Evolutionary conservation across 768 basidiomycete genomes (phyloP), one percentile per base, ranked within the genome.

Genomic region (Mycena floridula): DNA sequence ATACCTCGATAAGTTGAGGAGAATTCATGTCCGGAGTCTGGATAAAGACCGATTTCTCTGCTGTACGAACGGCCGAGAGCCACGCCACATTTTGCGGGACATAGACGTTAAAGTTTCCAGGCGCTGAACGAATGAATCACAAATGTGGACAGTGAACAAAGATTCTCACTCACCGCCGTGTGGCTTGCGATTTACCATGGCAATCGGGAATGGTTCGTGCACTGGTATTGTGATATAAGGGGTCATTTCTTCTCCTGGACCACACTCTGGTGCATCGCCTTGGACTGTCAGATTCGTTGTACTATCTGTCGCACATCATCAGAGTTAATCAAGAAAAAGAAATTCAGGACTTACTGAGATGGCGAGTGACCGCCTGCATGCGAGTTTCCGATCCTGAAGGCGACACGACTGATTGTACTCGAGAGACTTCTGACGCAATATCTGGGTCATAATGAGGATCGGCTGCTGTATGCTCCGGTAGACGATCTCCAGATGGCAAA

Each of bases 11-110:
- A 23, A 82, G 70, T 3, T 82, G 84, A 15, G 60, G 61, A 3
- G 85, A 82, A 48, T 87, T 86, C 47, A 85, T 73, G 7, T 81
- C 83, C 1, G 85, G 85, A 0, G 81, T 78, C 68, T 87, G 85
- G 44, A 86, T 80, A 62, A 86, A 83, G n/a, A 85, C 71, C 40
- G 62, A 74, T 54, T 71, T 71, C 56, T 71, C 62, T 7, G 84
- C 82, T 46, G 78, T 75, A 44, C 72, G 65, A 52, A 85, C 67
- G 2, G 70, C 83, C 18, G 79, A 75, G 30, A 86, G 68, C 81
- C 82, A 85, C 5, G 82, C 81, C 7, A 72, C 72, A 47, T 82
- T 79, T 58, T 86, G 84, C 3, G 82, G 76, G 68, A 72, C 70
- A 26, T 72, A 62, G 43, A 74, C 63, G 42, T 58, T 59, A 16